Evolutionary conservation across 2,329 filamentous ascomycete species (phyloP), one percentile per base, ranked within the genome.

Genomic region (Alternaria atra): DNA sequence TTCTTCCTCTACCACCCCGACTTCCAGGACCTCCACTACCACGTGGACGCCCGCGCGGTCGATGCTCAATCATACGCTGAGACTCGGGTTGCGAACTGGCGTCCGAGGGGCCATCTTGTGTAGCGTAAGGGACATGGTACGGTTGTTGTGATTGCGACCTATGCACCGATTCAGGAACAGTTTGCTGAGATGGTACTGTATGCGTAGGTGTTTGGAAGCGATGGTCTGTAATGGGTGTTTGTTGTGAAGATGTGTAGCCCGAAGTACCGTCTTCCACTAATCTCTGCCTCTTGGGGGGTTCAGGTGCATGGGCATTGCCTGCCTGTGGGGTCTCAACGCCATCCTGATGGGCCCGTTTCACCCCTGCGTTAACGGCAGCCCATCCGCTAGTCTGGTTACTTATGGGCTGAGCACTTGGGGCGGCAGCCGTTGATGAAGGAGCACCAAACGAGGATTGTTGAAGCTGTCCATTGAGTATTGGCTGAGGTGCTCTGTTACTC

Each of bases 221-320:
- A 20, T 65, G 46, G 20, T 70, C 68, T 17, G 63, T 64, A 23
- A 66, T 32, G 13, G 40, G 17, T 13, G 55, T 20, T 25, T 30
- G 15, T 12, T 60, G 65, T 8, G 69, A 61, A 25, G 55, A 54
- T n/a, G 66, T 68, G 48, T 73, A 76, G 27, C 66, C 66, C 10
- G 68, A 68, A 69, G 27, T 79, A 74, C 67, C 77, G 27, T 77
- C 61, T 4, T 77, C 77, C 13, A 75, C 80, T 15, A 83, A 71
- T 63, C 77, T 81, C n/a, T 77, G 80, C 25, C 82, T 75, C 61
- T 84, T 84, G 1, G 81, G 79, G 9, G 81, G 82, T 50, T 74
- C 80, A 6, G 77, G 60, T 61, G 68, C 73, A 65, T 66, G 73
- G 58, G 46, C 73, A 35, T 56, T 48, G 48, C 58, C 46, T 43